phyloP scores from a whole-genome alignment of 2,329 filamentous ascomycete species.

The Colletotrichum sp. region DNA sequence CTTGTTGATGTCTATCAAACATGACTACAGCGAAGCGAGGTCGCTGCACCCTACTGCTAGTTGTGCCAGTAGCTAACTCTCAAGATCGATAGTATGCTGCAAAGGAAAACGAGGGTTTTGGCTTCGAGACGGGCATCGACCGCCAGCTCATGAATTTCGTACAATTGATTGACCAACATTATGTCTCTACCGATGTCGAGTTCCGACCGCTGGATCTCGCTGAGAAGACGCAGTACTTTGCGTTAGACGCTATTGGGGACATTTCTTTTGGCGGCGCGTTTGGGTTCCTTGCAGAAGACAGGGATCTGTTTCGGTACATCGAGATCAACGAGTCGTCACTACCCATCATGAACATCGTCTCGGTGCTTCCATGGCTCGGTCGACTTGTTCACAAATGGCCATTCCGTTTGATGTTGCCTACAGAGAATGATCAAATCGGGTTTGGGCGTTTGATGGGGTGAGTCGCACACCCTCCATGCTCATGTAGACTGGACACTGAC shows the following conservation, averaged over 20 bases:
- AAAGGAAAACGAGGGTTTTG: constrained; percentile 50
- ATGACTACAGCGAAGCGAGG: neutral
- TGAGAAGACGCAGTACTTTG: constrained; percentile 55
- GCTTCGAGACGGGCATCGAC: constrained; percentile 45
- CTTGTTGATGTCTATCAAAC: neutral
- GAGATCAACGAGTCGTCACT: constrained; percentile 46
- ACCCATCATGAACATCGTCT: constrained; percentile 47
- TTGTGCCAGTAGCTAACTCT: neutral
- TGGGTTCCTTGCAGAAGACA: constrained; percentile 54
- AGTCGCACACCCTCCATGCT: neutral
- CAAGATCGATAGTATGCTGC: constrained; percentile 48
- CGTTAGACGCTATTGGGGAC: constrained; percentile 58
- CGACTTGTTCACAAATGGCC: constrained; percentile 44
- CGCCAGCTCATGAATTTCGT: constrained; percentile 44
- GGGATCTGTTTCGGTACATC: constrained; percentile 52
- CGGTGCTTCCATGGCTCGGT: constrained; percentile 45
- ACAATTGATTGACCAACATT: constrained; percentile 51
- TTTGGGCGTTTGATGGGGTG: constrained; percentile 42
- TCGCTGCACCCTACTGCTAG: neutral
- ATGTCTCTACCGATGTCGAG: constrained; percentile 41
- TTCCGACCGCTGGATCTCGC: constrained; percentile 51
- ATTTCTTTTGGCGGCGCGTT: constrained; percentile 58
- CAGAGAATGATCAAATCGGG: constrained; percentile 40
- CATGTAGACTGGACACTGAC: neutral
- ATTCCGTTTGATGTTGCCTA: constrained; percentile 45